These are phyloP conservation scores for Picea abies DNA, from an alignment of 83 land plant genomes.

Conservation along the genomic window DNA sequence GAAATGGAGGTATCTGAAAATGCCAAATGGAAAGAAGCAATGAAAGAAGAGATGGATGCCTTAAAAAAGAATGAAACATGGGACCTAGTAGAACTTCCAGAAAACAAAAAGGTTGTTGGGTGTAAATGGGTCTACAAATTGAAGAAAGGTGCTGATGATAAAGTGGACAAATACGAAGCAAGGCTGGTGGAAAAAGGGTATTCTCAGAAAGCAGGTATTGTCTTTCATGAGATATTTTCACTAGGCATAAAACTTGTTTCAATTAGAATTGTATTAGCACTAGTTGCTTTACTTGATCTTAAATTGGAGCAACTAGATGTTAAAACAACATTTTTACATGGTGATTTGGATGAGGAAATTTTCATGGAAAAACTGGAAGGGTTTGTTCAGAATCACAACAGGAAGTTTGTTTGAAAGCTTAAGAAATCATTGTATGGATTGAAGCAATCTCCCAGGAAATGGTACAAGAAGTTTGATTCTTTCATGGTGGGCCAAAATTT, in stretches of 20 bases:
- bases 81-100: conserved; percentile 27
- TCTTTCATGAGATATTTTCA: background rate
- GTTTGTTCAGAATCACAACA: background rate
- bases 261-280: background rate
- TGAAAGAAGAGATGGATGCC: conserved; percentile 32
- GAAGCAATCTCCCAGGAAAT: background rate
- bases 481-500: conserved; percentile 13
- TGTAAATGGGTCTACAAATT: no score
- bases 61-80: conserved; percentile 18
- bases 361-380: background rate
- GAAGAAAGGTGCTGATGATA: conserved; percentile 11
- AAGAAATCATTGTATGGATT: background rate
- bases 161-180: background rate
- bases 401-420: background rate
- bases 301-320: conserved; percentile 2
- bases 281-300: background rate
- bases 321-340: background rate
- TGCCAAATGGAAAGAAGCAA: conserved; percentile 24
- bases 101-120: conserved; percentile 6
- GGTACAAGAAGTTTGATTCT: conserved; percentile 8
- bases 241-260: background rate
- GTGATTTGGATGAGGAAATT: conserved; percentile 11
- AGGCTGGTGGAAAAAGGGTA: background rate
- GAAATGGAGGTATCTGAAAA: background rate
- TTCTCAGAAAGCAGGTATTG: background rate